Evolutionary conservation across 768 basidiomycete genomes (phyloP).

Genomic region (Lactarius tabidus): DNA sequence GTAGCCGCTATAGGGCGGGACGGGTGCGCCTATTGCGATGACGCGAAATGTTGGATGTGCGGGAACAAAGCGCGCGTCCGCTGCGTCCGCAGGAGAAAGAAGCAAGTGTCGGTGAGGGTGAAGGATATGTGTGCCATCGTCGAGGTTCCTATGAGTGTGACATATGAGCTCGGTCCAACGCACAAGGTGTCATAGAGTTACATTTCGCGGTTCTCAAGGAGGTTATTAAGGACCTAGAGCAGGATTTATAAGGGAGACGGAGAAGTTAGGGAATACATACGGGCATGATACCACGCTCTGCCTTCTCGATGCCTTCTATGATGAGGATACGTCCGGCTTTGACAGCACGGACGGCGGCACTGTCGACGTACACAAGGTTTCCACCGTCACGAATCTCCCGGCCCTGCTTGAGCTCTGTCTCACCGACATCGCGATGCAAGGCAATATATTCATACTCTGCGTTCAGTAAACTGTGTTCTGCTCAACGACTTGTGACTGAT

Average conservation of each 20-base stretch:
- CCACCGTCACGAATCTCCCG: slow-evolving; percentile 59
- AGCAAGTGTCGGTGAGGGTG: slow-evolving; percentile 57
- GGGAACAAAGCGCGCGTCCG: slow-evolving; percentile 49
- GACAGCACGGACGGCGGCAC: slow-evolving; percentile 60
- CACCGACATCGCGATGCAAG: slow-evolving; percentile 65
- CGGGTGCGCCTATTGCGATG: slow-evolving; percentile 65
- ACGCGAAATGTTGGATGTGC: slow-evolving; percentile 67
- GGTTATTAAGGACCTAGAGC: slow-evolving; percentile 50
- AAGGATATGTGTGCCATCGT: slow-evolving; percentile 67
- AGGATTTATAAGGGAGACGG: neutral
- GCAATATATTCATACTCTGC: slow-evolving; percentile 66
- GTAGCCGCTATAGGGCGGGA: slow-evolving; percentile 64
- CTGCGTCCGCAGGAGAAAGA: slow-evolving; percentile 30
- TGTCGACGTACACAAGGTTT: slow-evolving; percentile 63
- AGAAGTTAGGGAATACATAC: slow-evolving; percentile 34
- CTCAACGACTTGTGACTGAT: slow-evolving; percentile 6
- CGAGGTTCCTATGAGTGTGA: slow-evolving; percentile 47
- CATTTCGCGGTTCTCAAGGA: slow-evolving; percentile 72
- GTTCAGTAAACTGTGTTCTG: slow-evolving; percentile 47
- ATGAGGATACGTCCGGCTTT: slow-evolving; percentile 63
- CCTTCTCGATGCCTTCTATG: slow-evolving; percentile 67
- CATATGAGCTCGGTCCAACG: neutral
- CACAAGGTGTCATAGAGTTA: slow-evolving; percentile 27
- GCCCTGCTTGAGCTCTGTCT: slow-evolving; percentile 69
- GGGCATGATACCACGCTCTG: slow-evolving; percentile 70